Evolutionary conservation across 192 early-diverging fungal species (phyloP).

Genomic region (Allomyces arbusculus): DNA sequence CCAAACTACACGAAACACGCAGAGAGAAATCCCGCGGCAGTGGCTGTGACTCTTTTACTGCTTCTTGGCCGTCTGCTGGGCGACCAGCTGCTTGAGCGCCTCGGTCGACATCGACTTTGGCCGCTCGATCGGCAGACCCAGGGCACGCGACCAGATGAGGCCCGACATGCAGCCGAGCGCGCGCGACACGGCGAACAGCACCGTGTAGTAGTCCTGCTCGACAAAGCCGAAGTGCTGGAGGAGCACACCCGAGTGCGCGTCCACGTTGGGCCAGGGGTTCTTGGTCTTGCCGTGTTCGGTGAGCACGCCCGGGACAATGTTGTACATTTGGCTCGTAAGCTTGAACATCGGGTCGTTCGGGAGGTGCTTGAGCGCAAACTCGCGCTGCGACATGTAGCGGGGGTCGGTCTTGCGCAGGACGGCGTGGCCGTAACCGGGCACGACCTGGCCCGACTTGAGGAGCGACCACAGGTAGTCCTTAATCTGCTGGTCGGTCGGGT

Average conservation of each 20-base stretch:
- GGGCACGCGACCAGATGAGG: slow-evolving; percentile 93
- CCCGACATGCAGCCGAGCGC: slow-evolving; percentile 85
- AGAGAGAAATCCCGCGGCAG: too few species aligned
- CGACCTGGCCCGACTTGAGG: slow-evolving; percentile 85
- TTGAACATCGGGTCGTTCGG: slow-evolving; percentile 92
- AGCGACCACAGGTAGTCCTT: slow-evolving; percentile 93
- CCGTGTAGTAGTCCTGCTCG: slow-evolving; percentile 99
- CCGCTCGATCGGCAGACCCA: slow-evolving; percentile 83
- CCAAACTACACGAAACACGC: too few species aligned
- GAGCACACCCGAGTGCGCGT: slow-evolving; percentile 95
- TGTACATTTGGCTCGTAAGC: slow-evolving; percentile 88
- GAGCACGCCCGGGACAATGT: slow-evolving; percentile 84
- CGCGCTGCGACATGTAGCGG: slow-evolving; percentile 93
- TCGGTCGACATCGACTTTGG: slow-evolving; percentile 79
- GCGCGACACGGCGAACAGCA: slow-evolving; percentile 96
- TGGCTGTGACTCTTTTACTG: too few species aligned
- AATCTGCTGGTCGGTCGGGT: slow-evolving; percentile 75
- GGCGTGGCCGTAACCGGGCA: slow-evolving; percentile 97
- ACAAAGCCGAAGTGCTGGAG: slow-evolving; percentile 88
- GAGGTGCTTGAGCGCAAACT: slow-evolving; percentile 96
- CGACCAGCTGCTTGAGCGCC: slow-evolving; percentile 71
- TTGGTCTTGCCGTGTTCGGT: slow-evolving; percentile 99
- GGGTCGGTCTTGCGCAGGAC: slow-evolving; percentile 94
- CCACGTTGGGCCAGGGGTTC: slow-evolving; percentile 99
- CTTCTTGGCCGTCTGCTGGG: slow-evolving; percentile 13